Evolutionary conservation across 331 rosid genomes (phyloP), one percentile per base, ranked within the genome.

Genomic region (Rosa hybrid): DNA sequence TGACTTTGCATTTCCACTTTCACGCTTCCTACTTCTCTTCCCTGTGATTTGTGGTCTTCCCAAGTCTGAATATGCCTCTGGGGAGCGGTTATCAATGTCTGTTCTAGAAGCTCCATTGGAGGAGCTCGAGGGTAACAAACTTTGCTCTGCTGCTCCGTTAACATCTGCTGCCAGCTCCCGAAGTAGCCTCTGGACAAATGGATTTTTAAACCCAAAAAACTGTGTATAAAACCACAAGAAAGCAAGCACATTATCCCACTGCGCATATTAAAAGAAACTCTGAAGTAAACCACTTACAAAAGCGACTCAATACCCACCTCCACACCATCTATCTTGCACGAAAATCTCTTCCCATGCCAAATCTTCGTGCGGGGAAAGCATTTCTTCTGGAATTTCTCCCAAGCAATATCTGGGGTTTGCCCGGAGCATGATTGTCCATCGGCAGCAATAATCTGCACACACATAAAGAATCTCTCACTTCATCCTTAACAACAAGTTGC

Each of bases 191-290:
- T 87, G 97, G 63, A 94, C 83, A 71, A 89, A 86, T 17, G 84
- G 91, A 77, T 94, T 90, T 85, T 90, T 92, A 62, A 94, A 92
- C 85, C 98, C 98, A 78, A 94, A 94, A 90, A 94, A 88, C 98
- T 94, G 90, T 82, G 76, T 48, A 82, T 23, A 67, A 80, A 69
- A 77, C 62, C 60, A 45, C 27, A 44, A 56, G 20, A 44, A 59
- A 41, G 42, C 16, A 60, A 75, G 3, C 5, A 16, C 23, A 14
- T 14, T 42, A 25, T 20, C 30, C 72, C 78, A 12, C 12, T 42
- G 56, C 69, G 59, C 12, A 59, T 23, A 57, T 7, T 75, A 41
- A 12, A 41, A 57, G 60, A 30, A 75, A 9, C 25, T 27, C 72
- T 2, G 17, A 25, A 10, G 7, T 10, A 45, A 64, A 45, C 34